phyloP scores from a whole-genome alignment of 2,329 filamentous ascomycete species.

The Atkinsonella texensis region DNA sequence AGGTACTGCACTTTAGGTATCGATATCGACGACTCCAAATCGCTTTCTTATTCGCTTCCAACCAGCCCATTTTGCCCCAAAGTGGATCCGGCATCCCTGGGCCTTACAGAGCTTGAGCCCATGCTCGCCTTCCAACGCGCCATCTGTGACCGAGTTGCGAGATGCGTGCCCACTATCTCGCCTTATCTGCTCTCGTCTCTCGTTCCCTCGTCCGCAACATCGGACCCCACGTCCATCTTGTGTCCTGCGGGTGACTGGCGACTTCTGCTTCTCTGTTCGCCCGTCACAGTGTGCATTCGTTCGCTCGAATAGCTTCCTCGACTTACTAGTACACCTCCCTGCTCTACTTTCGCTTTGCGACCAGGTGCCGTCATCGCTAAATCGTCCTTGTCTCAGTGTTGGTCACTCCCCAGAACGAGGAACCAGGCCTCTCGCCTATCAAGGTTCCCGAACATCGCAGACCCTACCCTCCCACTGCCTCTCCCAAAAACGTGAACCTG shows the following conservation, averaged over 20 bases:
- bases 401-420: conserved; percentile 2
- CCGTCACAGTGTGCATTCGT: not conserved
- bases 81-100: not conserved
- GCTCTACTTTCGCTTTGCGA: not conserved
- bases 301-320: not conserved
- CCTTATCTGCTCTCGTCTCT: conserved; percentile 1
- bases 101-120: not conserved
- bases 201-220: not conserved
- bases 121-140: not conserved
- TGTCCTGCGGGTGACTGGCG: not conserved
- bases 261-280: not conserved
- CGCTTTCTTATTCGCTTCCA: too few relatives aligned
- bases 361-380: not conserved
- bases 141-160: not conserved
- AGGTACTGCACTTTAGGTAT: too few relatives aligned
- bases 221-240: conserved; percentile 1
- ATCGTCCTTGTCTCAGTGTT: conserved; percentile 6
- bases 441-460: not conserved
- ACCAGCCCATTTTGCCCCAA: not conserved
- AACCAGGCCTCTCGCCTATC: not conserved
- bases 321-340: not conserved
- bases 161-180: not conserved
- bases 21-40: too few relatives aligned
- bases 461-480: not conserved
- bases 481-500: not conserved